Evolutionary conservation across 352 stramenopile genomes (phyloP), one percentile per base, ranked within the genome.

Genomic region (Pythium chondricola): DNA sequence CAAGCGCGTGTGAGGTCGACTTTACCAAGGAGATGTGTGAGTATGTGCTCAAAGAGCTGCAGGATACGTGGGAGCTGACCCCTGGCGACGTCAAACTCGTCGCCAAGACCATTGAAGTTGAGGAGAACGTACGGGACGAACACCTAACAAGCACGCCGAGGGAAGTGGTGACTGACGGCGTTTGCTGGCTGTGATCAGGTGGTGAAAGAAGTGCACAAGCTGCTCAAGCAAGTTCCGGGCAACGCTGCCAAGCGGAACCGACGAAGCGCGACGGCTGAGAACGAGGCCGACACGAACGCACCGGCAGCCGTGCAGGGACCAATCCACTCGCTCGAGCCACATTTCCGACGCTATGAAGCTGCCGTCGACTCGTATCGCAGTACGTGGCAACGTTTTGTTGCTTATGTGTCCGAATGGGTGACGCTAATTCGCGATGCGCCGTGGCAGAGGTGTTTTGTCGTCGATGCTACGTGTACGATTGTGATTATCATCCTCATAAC

Each of bases 381-480:
- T 88, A 65, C 44, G 65, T 65, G 5, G 18, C 6, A 6, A 1
- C 9, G 3, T 33, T 1, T 37, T 14, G 11, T 18, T 2, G 7
- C 47, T 21, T 51, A 14, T 16, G 38, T 4, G 20, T 50, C n/a
- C n/a, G 27, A 40, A 37, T 40, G 8, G 29, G 13, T 52, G 10
- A 41, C 29, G 8, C 44, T 33, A 14, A 38, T n/a, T n/a, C 29
- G 6, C 40, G 32, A 6, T 41, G 1, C 17, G 5, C 3, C 26
- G 40, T 29, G 21, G 13, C 45, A 88, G 75, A 71, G 39, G 63
- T 93, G 25, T 88, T 91, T 29, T 93, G 82, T 52, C 67, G 79
- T 22, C 61, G 73, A n/a, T 93, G 82, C 55, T 89, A 83, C 54
- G 68, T 84, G 11, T 93, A 93, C 43, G 82, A 93, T 56, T 93